Evolutionary conservation across 163 green algal species (phyloP).

Genomic region (Chloroidium sp.): DNA sequence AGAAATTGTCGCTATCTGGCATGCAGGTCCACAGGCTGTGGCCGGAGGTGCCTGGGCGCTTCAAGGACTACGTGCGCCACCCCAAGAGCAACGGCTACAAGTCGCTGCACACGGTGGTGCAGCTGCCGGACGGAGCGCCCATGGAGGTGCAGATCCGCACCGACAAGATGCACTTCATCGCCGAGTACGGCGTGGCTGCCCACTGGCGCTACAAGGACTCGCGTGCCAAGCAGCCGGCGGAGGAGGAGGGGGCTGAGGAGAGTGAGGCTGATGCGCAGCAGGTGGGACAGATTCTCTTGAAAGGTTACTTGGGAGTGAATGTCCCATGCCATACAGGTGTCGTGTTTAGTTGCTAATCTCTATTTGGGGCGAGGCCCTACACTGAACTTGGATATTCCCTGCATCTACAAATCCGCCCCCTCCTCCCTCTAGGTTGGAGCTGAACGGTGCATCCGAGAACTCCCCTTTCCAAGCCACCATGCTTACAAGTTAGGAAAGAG

Average conservation of each 20-base stretch:
- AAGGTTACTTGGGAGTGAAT: no score
- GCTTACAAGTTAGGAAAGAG: no score
- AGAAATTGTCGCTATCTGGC: not conserved
- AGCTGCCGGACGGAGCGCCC: conserved; percentile 24
- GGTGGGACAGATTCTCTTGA: not conserved
- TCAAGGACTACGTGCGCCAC: conserved; percentile 85
- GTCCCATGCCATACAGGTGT: no score
- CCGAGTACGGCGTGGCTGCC: conserved; percentile 83
- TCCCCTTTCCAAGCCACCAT: no score
- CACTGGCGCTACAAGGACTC: conserved; percentile 96
- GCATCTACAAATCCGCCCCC: no score
- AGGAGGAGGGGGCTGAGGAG: conserved; percentile 2
- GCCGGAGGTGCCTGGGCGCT: conserved; percentile 35
- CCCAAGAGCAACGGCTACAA: conserved; percentile 89
- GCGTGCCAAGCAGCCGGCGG: not conserved
- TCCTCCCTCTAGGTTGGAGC: no score
- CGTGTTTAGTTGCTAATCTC: no score
- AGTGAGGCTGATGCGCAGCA: not conserved
- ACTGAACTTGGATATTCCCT: no score
- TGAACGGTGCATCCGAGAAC: no score
- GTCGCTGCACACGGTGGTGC: conserved; percentile 69
- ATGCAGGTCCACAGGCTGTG: conserved; percentile 43
- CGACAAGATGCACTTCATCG: conserved; percentile 85
- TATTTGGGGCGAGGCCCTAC: no score
- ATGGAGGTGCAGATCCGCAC: conserved; percentile 86